phyloP scores from a whole-genome alignment of 2,329 filamentous ascomycete genomes.

The Ramularia endophylla region DNA sequence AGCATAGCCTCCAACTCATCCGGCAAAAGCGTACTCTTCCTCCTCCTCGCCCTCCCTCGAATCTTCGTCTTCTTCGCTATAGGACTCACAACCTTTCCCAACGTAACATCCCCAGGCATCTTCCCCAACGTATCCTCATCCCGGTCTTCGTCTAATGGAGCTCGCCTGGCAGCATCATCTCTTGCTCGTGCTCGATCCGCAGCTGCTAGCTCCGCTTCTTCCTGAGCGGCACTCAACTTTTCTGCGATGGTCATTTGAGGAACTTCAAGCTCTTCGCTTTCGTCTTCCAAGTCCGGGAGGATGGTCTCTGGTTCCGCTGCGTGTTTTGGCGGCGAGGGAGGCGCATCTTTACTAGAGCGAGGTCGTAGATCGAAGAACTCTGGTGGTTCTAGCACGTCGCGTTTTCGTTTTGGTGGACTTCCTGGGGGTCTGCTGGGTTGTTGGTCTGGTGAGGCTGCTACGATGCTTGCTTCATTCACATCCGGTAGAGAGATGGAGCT shows the following conservation, averaged over 20 bases:
- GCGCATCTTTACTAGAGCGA: constrained; percentile 13
- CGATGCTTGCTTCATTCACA: constrained; percentile 7
- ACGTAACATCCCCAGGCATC: constrained; percentile 47
- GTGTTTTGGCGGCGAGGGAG: constrained; percentile 10
- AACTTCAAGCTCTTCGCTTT: constrained; percentile 27
- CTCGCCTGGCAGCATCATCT: constrained; percentile 4
- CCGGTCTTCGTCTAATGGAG: constrained; percentile 18
- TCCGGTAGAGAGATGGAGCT: constrained; percentile 21
- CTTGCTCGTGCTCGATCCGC: constrained; percentile 19
- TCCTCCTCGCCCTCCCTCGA: constrained; percentile 54
- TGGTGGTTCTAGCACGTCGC: constrained; percentile 29
- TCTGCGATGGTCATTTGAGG: constrained; percentile 38
- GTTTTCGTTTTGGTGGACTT: constrained; percentile 25
- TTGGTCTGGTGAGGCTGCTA: constrained; percentile 4
- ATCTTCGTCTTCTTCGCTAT: constrained; percentile 42
- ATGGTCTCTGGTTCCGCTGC: constrained; percentile 5
- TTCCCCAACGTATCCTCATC: constrained; percentile 29
- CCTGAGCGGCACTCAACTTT: constrained; percentile 40
- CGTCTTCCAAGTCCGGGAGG: constrained; percentile 19
- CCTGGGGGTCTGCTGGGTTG: neutral
- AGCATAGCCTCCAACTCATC: constrained; percentile 64
- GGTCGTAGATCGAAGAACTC: constrained; percentile 32
- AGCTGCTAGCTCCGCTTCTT: constrained; percentile 40
- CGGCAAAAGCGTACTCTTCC: constrained; percentile 68
- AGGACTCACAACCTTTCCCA: constrained; percentile 22